Base-by-base conservation (phyloP, 164 flowering plant species). In the Stephania cephalantha region DNA sequence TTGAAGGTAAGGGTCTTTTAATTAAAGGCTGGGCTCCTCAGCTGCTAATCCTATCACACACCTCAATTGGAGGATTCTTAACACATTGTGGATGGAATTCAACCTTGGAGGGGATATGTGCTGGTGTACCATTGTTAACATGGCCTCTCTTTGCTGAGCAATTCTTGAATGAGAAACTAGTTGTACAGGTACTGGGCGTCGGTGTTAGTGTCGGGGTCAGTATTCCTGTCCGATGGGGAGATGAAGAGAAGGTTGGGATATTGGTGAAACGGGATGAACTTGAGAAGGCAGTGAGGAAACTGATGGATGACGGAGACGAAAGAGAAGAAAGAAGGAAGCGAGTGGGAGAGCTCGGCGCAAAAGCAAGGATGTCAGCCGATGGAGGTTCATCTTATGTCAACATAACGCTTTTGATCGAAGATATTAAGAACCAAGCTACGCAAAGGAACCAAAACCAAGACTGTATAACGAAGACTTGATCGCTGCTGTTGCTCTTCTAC, bases 81-180 rank as follows among this genome's bases (percentile, higher is more conserved):
- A 90, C 89, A 1, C 95, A 89, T 65, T 88, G 90, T 46, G 94
- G 94, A 0, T 90, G 94, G 94, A 90, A 90, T 78, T 90, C 92
- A 7, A 81, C 89, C 0, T 45, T 85, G 17, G 95, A 91, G 79
- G 89, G 84, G 4, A 65, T 85, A 0, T 73, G 80, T 25, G 73
- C 86, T 0, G 89, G 90, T 1, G 78, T 89, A 66, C 93, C 93
- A 4, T 80, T 88, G 89, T 69, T 87, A 9, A 86, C 91, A 0
- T 90, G 91, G 91, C 93, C 93, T 0, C 77, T 87, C 20, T 88
- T 86, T 53, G 83, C 86, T 0, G 95, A 90, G 53, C 95, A 90
- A 71, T 88, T 86, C 74, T 66, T 80, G 3, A 90, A 90, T 25
- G 91, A 89, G 83, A 87, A 84, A 76, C 70, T 89, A 6, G 53